A percentile compares a stretch with the other conserved stretches of the same genome.
phyloP scores from a whole-genome alignment of 2,329 filamentous ascomycete species.

The Penicillium fuscoglaucum region DNA sequence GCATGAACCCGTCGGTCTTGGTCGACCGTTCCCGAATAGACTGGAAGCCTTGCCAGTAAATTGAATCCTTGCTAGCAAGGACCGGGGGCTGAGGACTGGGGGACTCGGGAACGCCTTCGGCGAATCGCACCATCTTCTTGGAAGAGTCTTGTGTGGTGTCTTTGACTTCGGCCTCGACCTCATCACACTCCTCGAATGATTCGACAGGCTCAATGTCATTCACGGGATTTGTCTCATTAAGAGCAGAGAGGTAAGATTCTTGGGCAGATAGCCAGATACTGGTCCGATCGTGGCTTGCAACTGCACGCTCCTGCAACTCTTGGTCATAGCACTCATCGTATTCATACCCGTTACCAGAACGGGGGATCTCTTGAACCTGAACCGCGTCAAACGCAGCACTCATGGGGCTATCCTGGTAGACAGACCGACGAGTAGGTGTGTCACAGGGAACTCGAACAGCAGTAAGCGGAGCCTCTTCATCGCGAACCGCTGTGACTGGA shows the following conservation, averaged over 20 bases:
- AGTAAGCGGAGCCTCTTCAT: slow-evolving; percentile 36
- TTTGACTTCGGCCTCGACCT: slow-evolving; percentile 21
- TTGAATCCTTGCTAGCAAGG: slow-evolving; percentile 64
- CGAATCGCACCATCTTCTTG: slow-evolving; percentile 36
- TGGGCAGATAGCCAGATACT: slow-evolving; percentile 84
- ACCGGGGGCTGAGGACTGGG: slow-evolving; percentile 38
- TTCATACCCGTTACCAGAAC: slow-evolving; percentile 55
- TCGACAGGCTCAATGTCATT: slow-evolving; percentile 45
- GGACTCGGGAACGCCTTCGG: slow-evolving; percentile 40
- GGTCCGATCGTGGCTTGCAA: slow-evolving; percentile 79
- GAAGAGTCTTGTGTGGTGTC: slow-evolving; percentile 16
- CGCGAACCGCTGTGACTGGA: slow-evolving; percentile 36
- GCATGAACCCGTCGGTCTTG: slow-evolving; percentile 74
- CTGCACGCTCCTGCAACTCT: slow-evolving; percentile 69
- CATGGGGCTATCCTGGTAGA: slow-evolving; percentile 30
- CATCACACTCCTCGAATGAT: slow-evolving; percentile 15
- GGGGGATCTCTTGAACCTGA: slow-evolving; percentile 59
- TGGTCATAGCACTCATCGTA: slow-evolving; percentile 74
- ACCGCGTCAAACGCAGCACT: slow-evolving; percentile 28
- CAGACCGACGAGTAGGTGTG: slow-evolving; percentile 28
- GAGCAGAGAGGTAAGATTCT: slow-evolving; percentile 69
- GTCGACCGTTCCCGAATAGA: slow-evolving; percentile 67
- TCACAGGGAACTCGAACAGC: slow-evolving; percentile 52
- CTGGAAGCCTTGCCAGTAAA: slow-evolving; percentile 87
- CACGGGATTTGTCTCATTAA: slow-evolving; percentile 57